These are phyloP conservation scores for Meredithiella fracta DNA, from an alignment of 2,329 filamentous ascomycete species.

Conservation along the genomic window DNA sequence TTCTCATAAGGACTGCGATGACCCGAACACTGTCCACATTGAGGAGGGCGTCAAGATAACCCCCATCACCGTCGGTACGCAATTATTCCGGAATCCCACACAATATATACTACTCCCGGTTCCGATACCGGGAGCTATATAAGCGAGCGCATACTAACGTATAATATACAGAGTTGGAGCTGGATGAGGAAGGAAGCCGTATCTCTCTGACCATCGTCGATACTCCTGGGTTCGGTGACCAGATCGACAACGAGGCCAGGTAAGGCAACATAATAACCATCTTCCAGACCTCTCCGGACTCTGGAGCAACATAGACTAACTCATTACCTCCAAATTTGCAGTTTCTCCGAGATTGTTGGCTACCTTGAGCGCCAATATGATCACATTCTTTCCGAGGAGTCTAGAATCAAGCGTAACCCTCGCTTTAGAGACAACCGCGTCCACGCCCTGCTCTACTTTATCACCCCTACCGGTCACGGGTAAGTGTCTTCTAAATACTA, in stretches of 20 bases:
- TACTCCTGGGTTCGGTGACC: constrained; percentile 94
- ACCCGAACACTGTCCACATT: constrained; percentile 71
- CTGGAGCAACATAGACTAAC: constrained; percentile 12
- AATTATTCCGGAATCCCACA: neutral
- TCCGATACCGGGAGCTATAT: neutral
- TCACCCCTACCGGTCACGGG: constrained; percentile 94
- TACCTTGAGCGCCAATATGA: constrained; percentile 99
- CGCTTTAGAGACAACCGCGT: constrained; percentile 98
- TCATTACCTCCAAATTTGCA: constrained; percentile 23
- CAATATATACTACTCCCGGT: neutral
- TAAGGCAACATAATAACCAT: constrained; percentile 26
- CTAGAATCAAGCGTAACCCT: constrained; percentile 99
- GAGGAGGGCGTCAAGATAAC: constrained; percentile 98
- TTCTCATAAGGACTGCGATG: constrained; percentile 80
- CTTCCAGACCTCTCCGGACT: neutral
- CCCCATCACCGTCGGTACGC: constrained; percentile 82
- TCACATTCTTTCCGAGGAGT: constrained; percentile 97
- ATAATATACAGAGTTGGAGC: constrained; percentile 56
- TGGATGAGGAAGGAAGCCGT: constrained; percentile 95
- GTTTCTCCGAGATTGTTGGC: constrained; percentile 93
- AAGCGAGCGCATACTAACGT: neutral
- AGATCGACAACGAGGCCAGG: constrained; percentile 98
- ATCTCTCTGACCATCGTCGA: constrained; percentile 98
- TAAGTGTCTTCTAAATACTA: constrained; percentile 29
- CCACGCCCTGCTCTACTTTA: constrained; percentile 96